Evolutionary conservation across 1,284 basidiomycete genomes (phyloP).

Genomic region (Meira miltonrushii): DNA sequence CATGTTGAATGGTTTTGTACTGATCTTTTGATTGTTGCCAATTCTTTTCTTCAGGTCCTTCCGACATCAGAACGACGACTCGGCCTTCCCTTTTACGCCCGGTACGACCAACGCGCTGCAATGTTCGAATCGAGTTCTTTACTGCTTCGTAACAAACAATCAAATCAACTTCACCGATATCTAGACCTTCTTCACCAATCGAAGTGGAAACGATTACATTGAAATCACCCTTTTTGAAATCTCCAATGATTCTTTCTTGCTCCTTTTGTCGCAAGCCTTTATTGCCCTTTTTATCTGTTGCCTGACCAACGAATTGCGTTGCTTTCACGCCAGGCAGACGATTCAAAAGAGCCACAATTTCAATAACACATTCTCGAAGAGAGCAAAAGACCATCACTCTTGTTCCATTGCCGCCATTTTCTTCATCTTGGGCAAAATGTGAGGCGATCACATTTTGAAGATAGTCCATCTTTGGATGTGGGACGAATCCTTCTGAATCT

Average conservation of each 20-base stretch:
- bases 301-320: constrained; percentile 90
- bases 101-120: constrained; percentile 92
- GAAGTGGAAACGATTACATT: constrained; percentile 94
- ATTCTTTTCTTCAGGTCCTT: constrained; percentile 83
- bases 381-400: constrained; percentile 95
- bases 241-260: constrained; percentile 75
- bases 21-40: constrained; percentile 82
- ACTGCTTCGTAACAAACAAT: constrained; percentile 96
- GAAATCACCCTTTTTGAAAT: constrained; percentile 79
- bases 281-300: constrained; percentile 73
- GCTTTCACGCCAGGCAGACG: constrained; percentile 56
- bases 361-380: constrained; percentile 80
- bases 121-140: constrained; percentile 91
- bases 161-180: constrained; percentile 97
- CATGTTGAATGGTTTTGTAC: constrained; percentile 82
- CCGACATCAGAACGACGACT: constrained; percentile 87
- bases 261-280: constrained; percentile 86
- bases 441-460: constrained; percentile 54
- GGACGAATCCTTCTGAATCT: constrained; percentile 57
- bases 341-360: constrained; percentile 67
- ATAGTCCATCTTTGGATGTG: constrained; percentile 90
- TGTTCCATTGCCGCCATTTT: constrained; percentile 62
- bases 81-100: constrained; percentile 85
- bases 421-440: constrained; percentile 54
- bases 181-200: constrained; percentile 97